Conservation (phyloP, 2,329 filamentous ascomycete genomes). For the Aureobasidium lini region DNA sequence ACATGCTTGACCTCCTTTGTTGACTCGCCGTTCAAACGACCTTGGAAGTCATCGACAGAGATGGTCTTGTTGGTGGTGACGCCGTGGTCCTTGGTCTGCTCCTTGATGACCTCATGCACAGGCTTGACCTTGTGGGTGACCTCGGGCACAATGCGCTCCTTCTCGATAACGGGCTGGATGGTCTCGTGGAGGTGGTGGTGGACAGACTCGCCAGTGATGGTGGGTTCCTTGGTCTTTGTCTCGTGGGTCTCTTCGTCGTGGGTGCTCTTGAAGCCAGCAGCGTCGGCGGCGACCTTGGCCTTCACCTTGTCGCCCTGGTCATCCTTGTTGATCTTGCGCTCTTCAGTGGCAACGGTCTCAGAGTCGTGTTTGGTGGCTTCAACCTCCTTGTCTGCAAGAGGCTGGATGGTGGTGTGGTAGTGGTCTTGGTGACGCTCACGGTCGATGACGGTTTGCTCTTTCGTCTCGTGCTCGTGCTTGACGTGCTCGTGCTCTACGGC, state of each 20-base stretch:
- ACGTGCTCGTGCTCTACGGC: conserved; percentile 55
- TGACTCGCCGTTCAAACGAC: conserved; percentile 14
- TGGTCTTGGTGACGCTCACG: conserved; percentile 65
- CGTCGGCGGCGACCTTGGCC: conserved; percentile 18
- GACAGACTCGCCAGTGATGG: conserved; percentile 53
- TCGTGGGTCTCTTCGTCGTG: conserved; percentile 31
- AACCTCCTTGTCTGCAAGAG: conserved; percentile 42
- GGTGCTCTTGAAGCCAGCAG: conserved; percentile 17
- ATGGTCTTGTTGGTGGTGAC: conserved; percentile 19
- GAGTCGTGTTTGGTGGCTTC: conserved; percentile 58
- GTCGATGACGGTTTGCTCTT: conserved; percentile 55
- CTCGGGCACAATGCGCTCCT: conserved; percentile 57
- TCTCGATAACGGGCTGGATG: conserved; percentile 63
- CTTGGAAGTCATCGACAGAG: conserved; percentile 22
- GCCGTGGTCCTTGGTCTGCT: conserved; percentile 19
- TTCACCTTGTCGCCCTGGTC: conserved; percentile 17
- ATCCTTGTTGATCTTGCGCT: conserved; percentile 55
- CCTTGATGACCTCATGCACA: conserved; percentile 52
- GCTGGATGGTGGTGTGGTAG: conserved; percentile 62
- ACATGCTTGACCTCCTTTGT: not conserved
- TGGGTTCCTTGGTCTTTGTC: conserved; percentile 37
- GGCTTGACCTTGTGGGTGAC: conserved; percentile 65
- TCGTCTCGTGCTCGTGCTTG: conserved; percentile 52
- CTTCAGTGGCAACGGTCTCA: conserved; percentile 51
- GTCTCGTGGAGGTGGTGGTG: conserved; percentile 62